These are phyloP conservation scores for Astrephomene gubernaculifera DNA, from an alignment of 139 green algal genomes.

Conservation along the genomic window DNA sequence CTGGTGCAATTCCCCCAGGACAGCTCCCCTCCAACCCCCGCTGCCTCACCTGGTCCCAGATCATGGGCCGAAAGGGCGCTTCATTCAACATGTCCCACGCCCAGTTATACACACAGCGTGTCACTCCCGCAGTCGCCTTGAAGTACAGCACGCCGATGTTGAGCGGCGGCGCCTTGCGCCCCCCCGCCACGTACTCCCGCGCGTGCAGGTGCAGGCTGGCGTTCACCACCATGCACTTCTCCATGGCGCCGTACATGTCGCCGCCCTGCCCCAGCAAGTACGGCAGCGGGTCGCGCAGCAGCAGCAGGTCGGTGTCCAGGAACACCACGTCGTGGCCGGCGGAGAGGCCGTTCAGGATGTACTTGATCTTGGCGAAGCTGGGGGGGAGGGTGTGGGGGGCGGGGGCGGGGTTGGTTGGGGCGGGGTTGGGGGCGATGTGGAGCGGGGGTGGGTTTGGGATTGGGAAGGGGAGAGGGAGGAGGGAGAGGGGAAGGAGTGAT, in stretches of 20 bases:
- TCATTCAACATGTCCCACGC: slow-evolving; percentile 24
- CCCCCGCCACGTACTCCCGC: not conserved
- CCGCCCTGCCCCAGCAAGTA: not conserved
- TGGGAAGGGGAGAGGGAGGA: not conserved
- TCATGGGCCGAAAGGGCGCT: not conserved
- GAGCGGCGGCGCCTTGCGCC: not conserved
- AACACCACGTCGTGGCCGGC: slow-evolving; percentile 34
- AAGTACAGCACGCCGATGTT: slow-evolving; percentile 44
- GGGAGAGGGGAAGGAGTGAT: not conserved
- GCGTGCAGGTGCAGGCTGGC: not conserved
- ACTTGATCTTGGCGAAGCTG: slow-evolving; percentile 47
- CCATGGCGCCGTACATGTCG: not conserved
- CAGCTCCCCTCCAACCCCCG: not conserved
- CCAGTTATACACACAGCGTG: slow-evolving; percentile 43
- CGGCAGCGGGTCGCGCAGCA: slow-evolving; percentile 31
- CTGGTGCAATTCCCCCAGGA: not conserved
- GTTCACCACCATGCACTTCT: slow-evolving; percentile 22
- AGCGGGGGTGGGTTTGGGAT: not conserved
- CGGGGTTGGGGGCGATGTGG: no score
- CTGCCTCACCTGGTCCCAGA: slow-evolving; percentile 22
- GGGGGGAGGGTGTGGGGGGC: no score
- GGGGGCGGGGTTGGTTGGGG: no score
- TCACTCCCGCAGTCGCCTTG: slow-evolving; percentile 28
- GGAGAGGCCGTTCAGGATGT: slow-evolving; percentile 44
- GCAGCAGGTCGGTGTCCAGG: slow-evolving; percentile 31